Conservation (phyloP, 306 rosid genomes). For the Luffa aegyptiaca region DNA sequence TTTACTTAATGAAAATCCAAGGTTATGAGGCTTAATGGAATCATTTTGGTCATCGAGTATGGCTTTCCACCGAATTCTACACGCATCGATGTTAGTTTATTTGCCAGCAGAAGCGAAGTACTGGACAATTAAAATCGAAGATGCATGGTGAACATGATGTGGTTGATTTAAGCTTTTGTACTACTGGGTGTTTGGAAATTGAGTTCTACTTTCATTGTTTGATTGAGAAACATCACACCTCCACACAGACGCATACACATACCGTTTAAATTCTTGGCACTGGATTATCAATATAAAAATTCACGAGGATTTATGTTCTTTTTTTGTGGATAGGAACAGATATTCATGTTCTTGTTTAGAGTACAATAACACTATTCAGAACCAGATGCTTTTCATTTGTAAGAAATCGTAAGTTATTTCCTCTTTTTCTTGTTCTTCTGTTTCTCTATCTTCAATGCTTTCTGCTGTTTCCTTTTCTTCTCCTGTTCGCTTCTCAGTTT, state of each 20-base stretch:
- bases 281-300: too few species aligned
- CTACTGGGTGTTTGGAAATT: not conserved
- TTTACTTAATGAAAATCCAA: not conserved
- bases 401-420: not conserved
- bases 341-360: not conserved
- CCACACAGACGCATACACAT: too few species aligned
- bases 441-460: conserved; percentile 13
- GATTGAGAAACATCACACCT: not conserved
- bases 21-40: not conserved
- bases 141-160: not conserved
- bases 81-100: not conserved
- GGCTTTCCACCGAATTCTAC: not conserved
- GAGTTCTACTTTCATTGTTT: not conserved
- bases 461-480: conserved; percentile 2
- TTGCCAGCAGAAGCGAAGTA: not conserved
- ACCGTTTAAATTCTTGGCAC: not conserved
- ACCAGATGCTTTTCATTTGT: not conserved
- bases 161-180: not conserved
- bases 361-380: not conserved
- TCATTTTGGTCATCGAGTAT: not conserved
- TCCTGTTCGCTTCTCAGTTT: conserved; percentile 5
- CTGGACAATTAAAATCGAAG: not conserved
- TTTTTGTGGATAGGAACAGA: not conserved
- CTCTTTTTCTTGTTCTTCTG: conserved; percentile 19
- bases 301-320: not conserved